Evolutionary conservation across 116 monocot genomes (phyloP), one percentile per base, ranked within the genome.

Genomic region (Trichopus zeylanicus): DNA sequence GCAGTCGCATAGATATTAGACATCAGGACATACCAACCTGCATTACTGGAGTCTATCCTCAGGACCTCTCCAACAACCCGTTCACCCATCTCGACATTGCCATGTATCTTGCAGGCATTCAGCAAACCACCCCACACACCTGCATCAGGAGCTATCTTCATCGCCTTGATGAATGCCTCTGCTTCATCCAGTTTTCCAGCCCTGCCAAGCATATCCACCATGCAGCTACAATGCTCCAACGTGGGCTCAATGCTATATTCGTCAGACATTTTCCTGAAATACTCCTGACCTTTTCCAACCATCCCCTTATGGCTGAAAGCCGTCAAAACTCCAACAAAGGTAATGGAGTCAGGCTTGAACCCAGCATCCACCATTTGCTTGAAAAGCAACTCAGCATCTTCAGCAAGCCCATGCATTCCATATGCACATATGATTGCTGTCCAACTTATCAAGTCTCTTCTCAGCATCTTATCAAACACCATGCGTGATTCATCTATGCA

Each of bases 191-290:
- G 53, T 33, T 42, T 67, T 4, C 81, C 86, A 24, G 81, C 65
- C 31, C 86, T 73, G 24, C 81, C 75, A 69, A 77, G 67, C 71
- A 86, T 59, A 63, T 86, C 86, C 26, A 86, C 78, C 68, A 81
- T 72, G 51, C 86, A 78, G 48, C 75, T 60, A 30, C 59, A 76
- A 47, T 84, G 84, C 67, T 84, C 79, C 19, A 79, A 46, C 11
- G 48, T 63, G 39, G 79, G 84, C 25, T 72, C 37, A 19, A 84
- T 75, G 7, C 22, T 0, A 19, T 76, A 85, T 3, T 52, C 33
- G 6, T 76, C 55, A 22, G 46, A 53, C 84, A 84, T 84, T 28
- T 48, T 58, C 21, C 67, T 46, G 51, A 76, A 84, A 53, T 73
- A 84, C 27, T 57, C 49, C 27, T 9, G 0, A 24, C 84, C 84